Evolutionary conservation across 257 asterid genomes (phyloP), one percentile per base, ranked within the genome.

Genomic region (Nyctanthes arbortristis): DNA sequence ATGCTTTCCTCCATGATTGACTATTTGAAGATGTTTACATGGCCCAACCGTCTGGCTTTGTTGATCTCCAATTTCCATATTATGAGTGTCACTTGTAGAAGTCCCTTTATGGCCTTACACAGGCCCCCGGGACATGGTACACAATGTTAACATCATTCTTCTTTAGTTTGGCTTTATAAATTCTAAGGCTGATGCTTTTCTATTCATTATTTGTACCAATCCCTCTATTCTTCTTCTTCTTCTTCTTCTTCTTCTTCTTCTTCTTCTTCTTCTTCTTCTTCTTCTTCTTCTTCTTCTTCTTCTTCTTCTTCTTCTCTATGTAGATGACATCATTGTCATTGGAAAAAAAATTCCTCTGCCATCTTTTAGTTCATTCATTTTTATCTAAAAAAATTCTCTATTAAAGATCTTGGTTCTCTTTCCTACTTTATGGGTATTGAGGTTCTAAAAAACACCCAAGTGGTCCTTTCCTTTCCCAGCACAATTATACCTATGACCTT

Each of bases 91-190:
- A 2, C 7, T 27, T 68, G 0, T 52, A 39, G 6, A 56, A 68
- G 30, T 31, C 73, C 2, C 40, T 56, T 0, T 52, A 67, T 9
- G 30, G 71, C 0, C 71, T 49, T 6, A 67, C 49, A 22, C 54
- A 67, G 13, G 63, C 71, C 0, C 71, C 71, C 9, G 49, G 29
- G 71, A n/a, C 52, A 16, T 67, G 63, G 52, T 67, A 43, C 5
- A 28, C 22, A 0, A 20, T 18, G 7, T 22, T 32, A 28, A 18
- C 16, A 4, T 4, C 3, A 6, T 13, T 28, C 9, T 6, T 67
- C 29, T 30, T 31, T 45, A 67, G 3, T 27, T 34, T 24, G 45
- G 62, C 25, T 68, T 68, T 13, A 7, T 9, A 2, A 22, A n/a
- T 2, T 35, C 65, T 8, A 28, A 55, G 8, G 18, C 0, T 4